Percentiles rank a stretch among this genome's conserved stretches.
phyloP scores from a whole-genome alignment of 1,284 basidiomycete species.

The Cryptococcus sp. region DNA sequence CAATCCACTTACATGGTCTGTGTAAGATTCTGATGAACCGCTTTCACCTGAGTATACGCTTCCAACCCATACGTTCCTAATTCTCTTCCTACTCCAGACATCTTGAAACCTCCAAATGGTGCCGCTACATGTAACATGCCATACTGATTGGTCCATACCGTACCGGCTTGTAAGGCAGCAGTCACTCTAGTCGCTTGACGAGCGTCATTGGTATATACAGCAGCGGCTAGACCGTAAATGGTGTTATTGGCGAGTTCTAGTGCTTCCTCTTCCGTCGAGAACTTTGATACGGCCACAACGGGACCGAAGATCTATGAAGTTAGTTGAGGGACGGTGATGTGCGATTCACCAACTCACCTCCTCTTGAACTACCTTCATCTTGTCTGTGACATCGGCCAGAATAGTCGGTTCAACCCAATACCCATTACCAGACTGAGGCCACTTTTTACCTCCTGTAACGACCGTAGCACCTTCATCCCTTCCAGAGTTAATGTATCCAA shows the following conservation, averaged over 20 bases:
- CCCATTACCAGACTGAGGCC: constrained; percentile 33
- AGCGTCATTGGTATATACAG: constrained; percentile 81
- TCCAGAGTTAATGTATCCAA: constrained; percentile 82
- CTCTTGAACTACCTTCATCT: constrained; percentile 41
- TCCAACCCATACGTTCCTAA: constrained; percentile 82
- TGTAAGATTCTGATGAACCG: constrained; percentile 68
- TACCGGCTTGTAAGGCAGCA: constrained; percentile 72
- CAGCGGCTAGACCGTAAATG: constrained; percentile 80
- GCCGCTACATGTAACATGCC: constrained; percentile 73
- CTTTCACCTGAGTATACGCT: constrained; percentile 78
- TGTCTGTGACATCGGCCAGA: constrained; percentile 33
- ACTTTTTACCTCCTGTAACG: constrained; percentile 65
- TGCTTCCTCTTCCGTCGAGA: constrained; percentile 46
- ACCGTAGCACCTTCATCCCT: constrained; percentile 77
- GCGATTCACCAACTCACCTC: constrained; percentile 22
- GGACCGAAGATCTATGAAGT: constrained; percentile 50
- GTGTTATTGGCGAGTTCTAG: constrained; percentile 77
- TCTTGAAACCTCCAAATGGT: constrained; percentile 91
- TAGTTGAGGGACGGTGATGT: not conserved
- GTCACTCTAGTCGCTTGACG: constrained; percentile 81
- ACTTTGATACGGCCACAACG: constrained; percentile 47
- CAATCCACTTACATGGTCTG: constrained; percentile 12
- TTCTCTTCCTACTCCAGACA: constrained; percentile 72
- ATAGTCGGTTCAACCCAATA: constrained; percentile 48
- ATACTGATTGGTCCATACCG: constrained; percentile 83